Base-by-base conservation (phyloP, 2,329 filamentous ascomycete species). In the Hypoxylon sp. region DNA sequence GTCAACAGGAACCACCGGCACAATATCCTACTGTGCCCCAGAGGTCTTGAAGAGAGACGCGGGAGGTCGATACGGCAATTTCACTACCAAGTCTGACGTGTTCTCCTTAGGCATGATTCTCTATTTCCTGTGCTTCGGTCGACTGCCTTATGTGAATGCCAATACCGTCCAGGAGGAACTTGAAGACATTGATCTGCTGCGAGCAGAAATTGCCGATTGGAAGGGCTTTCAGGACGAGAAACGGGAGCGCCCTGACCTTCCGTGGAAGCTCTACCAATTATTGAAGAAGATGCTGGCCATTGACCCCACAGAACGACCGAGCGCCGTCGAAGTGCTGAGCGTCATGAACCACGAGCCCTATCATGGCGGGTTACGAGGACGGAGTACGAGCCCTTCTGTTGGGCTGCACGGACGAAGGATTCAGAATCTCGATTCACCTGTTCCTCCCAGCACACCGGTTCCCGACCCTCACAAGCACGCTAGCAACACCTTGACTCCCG, bases 81-180 rank as follows among this genome's bases (percentile, higher is more conserved):
- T 99, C 74, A 97, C 93, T 0, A 94, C 93, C 24, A 99, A 98
- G 75, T 97, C 94, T 0, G 96, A 99, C 74, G 91, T 99, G n/a
- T 99, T 99, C 78, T 97, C 94, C 0, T 82, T 99, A 0, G 96
- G 96, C 50, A 97, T 99, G 95, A 98, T 98, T 59, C 85, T 99
- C 2, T 97, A 98, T 78, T 99, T 99, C 75, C 91, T 99, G 84
- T 99, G 96, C 77, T 99, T 99, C 76, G 93, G 91, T 1, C 86
- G 90, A 48, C 84, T 99, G 9, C 96, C 96, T 0, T 99, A 98
- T 75, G 84, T 81, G 22, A 92, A 91, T 71, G 93, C 94, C 54
- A 95, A 98, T 75, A 85, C 90, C 2, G 84, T 96, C 20, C 88
- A 97, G 64, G 95, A 98, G 77, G 95, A 98, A 74, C 89, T 93